Evolutionary conservation across 1,139 yeast species (phyloP).

Genomic region (Zygoascus meyerae): DNA sequence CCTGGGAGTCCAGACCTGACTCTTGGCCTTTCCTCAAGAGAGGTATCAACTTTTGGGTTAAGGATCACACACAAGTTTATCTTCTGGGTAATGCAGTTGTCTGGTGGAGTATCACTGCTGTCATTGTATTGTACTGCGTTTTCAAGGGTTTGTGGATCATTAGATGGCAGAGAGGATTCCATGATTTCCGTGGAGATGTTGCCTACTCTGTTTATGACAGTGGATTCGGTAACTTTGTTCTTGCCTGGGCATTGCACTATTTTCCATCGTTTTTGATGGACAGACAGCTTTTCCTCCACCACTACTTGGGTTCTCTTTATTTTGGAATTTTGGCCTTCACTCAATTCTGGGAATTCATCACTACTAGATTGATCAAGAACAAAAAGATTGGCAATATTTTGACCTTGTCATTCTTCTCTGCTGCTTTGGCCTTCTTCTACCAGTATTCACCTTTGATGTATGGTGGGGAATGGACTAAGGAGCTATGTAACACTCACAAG

Average conservation of each 20-base stretch:
- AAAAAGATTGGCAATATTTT: slow-evolving; percentile 40
- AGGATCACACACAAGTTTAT: slow-evolving; percentile 71
- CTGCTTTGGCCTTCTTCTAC: slow-evolving; percentile 51
- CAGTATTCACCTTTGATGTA: slow-evolving; percentile 70
- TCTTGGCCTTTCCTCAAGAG: slow-evolving; percentile 86
- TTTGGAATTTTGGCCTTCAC: slow-evolving; percentile 78
- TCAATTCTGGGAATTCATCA: slow-evolving; percentile 68
- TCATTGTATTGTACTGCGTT: slow-evolving; percentile 49
- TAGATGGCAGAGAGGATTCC: slow-evolving; percentile 61
- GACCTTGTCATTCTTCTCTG: slow-evolving; percentile 45
- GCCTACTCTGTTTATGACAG: slow-evolving; percentile 65
- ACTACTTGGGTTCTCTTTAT: slow-evolving; percentile 85
- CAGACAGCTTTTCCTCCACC: slow-evolving; percentile 89
- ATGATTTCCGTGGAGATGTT: slow-evolving; percentile 40
- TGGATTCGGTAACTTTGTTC: slow-evolving; percentile 58
- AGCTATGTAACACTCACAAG: slow-evolving; percentile 56
- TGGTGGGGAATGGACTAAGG: slow-evolving; percentile 76
- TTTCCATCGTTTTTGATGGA: slow-evolving; percentile 90
- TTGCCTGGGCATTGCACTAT: slow-evolving; percentile 84
- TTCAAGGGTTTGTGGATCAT: slow-evolving; percentile 53
- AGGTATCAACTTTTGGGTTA: slow-evolving; percentile 94
- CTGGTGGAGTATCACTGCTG: slow-evolving; percentile 80
- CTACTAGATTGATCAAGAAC: slow-evolving; percentile 40
- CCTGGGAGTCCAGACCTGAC: slow-evolving; percentile 80
- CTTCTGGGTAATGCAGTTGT: slow-evolving; percentile 83